Percentiles rank a stretch among this genome's conserved stretches.
Conservation (phyloP, 1,284 basidiomycete genomes). For the Rugosomyces carneus region DNA sequence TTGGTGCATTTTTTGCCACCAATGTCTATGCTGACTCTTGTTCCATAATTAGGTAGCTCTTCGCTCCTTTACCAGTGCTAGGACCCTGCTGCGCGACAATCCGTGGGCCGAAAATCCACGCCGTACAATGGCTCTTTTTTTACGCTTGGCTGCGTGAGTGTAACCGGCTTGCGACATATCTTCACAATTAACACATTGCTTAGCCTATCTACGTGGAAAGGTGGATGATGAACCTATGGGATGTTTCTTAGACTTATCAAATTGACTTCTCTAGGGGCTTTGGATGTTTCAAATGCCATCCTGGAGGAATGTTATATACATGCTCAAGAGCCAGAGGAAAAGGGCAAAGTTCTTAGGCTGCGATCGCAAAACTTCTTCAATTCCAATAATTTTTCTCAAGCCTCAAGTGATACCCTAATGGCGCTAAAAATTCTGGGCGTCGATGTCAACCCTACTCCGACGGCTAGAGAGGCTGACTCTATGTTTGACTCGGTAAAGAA, state of each 20-base stretch:
- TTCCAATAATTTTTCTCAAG: conserved; percentile 47
- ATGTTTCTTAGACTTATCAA: background rate
- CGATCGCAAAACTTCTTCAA: conserved; percentile 60
- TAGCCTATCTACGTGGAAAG: conserved; percentile 61
- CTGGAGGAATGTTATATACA: conserved; percentile 47
- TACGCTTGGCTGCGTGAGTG: conserved; percentile 56
- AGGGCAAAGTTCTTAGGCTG: conserved; percentile 49
- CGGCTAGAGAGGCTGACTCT: conserved; percentile 44
- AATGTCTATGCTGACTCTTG: background rate
- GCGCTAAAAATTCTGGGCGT: conserved; percentile 59
- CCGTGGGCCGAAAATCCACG: conserved; percentile 46
- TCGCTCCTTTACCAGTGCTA: conserved; percentile 53
- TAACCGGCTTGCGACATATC: background rate
- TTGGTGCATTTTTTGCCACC: background rate
- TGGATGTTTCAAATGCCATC: conserved; percentile 42
- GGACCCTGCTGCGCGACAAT: conserved; percentile 43
- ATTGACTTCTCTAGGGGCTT: conserved; percentile 36
- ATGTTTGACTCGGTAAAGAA: conserved; percentile 67
- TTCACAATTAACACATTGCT: conserved; percentile 3
- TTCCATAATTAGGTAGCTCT: conserved; percentile 42
- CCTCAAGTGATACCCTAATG: conserved; percentile 50
- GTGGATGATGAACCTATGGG: conserved; percentile 22
- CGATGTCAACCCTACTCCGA: conserved; percentile 48
- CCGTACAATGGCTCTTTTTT: conserved; percentile 45
- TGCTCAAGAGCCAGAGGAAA: conserved; percentile 44